Evolutionary conservation across 345 rosid species (phyloP), one percentile per base, ranked within the genome.

Genomic region (Draba incana): DNA sequence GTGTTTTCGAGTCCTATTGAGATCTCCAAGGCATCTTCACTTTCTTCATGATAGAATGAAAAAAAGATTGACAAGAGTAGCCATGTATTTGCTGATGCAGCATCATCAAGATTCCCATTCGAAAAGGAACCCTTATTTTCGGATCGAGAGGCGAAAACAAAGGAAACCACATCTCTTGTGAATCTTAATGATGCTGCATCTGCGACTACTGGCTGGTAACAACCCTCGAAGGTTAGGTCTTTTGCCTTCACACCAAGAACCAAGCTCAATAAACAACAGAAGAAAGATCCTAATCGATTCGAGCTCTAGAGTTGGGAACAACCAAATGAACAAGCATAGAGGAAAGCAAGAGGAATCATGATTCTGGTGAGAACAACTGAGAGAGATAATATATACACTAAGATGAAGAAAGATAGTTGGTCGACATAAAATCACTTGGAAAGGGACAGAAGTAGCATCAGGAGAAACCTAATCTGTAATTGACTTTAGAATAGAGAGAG

Each of bases 31-130:
- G 33, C 41, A 64, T 64, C 49, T 44, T 49, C 10, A 24, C 11
- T 35, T 33, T 56, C 76, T 47, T 53, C 69, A 63, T 24, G 27
- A 25, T 30, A 52, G 68, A 70, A 60, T 35, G 74, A 31, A 31
- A 35, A 7, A 71, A 27, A 12, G 13, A 23, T 39, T 15, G 69
- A 48, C n/a, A 44, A 41, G 43, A 38, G 58, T 53, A 75, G 78
- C 74, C 78, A 68, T 62, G 78, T 75, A 75, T 33, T 83, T 84
- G 93, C 93, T 68, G 97, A 89, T 92, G 98, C 98, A 92, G 93
- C 98, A 92, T 92, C 98, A 92, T 92, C 98, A 92, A 86, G 98
- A 92, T 92, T 92, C 98, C 84, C 98, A 92, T 41, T 76, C 55
- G 63, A 79, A 73, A 84, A 84, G 68, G 50, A 72, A 14, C 54